A percentile compares a stretch with the other conserved stretches of the same genome.
Conservation (phyloP, 2,329 filamentous ascomycete species). For the Penicillium sp. region DNA sequence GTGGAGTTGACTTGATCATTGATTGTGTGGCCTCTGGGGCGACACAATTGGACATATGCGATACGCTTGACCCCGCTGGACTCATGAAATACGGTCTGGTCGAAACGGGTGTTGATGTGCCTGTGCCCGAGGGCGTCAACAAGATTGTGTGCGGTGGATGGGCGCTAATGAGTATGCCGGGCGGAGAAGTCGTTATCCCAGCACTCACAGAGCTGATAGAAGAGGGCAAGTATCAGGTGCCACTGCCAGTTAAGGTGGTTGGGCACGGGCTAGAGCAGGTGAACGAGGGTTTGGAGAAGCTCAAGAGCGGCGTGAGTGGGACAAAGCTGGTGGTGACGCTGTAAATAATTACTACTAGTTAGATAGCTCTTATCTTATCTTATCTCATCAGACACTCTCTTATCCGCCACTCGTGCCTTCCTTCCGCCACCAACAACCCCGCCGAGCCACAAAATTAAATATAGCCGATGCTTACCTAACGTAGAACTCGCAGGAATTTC, state of each 20-base stretch:
- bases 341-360: slow-evolving; percentile 20
- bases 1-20: slow-evolving; percentile 30
- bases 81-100: slow-evolving; percentile 28
- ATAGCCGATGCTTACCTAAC: slow-evolving; percentile 9
- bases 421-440: slow-evolving; percentile 11
- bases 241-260: slow-evolving; percentile 24
- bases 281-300: slow-evolving; percentile 19
- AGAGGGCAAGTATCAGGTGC: slow-evolving; percentile 24
- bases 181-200: slow-evolving; percentile 19
- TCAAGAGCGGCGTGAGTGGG: slow-evolving; percentile 28
- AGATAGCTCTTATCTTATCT: not conserved
- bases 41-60: slow-evolving; percentile 21
- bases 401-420: no score
- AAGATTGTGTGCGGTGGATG: slow-evolving; percentile 20
- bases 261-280: slow-evolving; percentile 24
- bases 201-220: slow-evolving; percentile 22
- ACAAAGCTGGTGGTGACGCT: slow-evolving; percentile 30
- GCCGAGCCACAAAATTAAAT: slow-evolving; percentile 21
- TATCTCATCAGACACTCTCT: no score
- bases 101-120: slow-evolving; percentile 22
- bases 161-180: slow-evolving; percentile 20
- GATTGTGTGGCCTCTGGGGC: slow-evolving; percentile 29
- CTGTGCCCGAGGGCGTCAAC: slow-evolving; percentile 25
- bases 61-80: slow-evolving; percentile 22
- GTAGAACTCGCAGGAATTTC: not conserved